phyloP scores from a whole-genome alignment of 2,329 filamentous ascomycete genomes.

The Akanthomyces muscarius region DNA sequence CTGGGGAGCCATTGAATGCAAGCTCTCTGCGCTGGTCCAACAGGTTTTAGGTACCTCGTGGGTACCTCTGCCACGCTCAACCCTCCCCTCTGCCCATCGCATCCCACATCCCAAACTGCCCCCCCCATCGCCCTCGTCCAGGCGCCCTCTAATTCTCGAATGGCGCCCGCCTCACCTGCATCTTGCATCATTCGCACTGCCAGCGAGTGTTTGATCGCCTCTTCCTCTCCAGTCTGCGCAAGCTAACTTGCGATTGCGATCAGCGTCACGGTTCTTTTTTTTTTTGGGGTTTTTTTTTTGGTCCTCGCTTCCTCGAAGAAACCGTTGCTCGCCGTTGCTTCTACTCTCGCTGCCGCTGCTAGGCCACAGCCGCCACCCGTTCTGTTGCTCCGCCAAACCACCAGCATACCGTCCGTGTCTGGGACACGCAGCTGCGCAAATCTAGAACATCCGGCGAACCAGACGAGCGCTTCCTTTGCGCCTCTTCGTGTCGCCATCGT shows the following conservation, averaged over 20 bases:
- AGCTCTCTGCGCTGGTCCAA: neutral
- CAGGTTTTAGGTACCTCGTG: neutral
- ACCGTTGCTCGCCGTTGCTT: neutral
- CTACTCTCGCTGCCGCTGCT: neutral
- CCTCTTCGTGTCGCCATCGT: neutral
- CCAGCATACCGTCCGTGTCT: neutral
- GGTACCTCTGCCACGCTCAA: neutral
- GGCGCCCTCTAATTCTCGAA: neutral
- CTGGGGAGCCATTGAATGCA: neutral
- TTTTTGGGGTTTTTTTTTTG: neutral
- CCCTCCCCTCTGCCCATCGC: no score
- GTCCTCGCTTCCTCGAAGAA: neutral
- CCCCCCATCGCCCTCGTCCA: neutral
- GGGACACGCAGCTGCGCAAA: neutral
- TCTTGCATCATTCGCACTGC: constrained; percentile 11
- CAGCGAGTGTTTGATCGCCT: constrained; percentile 4
- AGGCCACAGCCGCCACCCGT: neutral
- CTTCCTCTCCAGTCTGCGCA: neutral
- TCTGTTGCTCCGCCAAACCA: neutral
- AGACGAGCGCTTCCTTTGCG: neutral
- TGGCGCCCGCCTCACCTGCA: constrained; percentile 1
- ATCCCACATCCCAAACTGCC: neutral
- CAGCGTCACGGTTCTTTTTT: neutral
- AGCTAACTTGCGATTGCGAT: neutral
- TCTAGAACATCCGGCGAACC: neutral